These are phyloP conservation scores for Zygosaccharomyces pseudobailii DNA, from an alignment of 1,139 yeast species.

Conservation along the genomic window DNA sequence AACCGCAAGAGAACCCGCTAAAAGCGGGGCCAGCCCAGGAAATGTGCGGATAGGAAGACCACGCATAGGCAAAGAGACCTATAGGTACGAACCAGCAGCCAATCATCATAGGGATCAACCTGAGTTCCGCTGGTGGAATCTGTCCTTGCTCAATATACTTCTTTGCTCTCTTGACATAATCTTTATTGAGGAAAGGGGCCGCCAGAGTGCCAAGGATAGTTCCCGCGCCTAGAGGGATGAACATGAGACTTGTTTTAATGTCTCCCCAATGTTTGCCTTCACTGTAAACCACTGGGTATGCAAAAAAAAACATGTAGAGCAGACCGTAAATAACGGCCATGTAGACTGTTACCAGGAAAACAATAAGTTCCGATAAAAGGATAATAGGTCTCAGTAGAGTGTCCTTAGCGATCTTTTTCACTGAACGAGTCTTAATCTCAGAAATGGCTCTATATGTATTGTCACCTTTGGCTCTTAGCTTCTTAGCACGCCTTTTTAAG, in stretches of 20 bases:
- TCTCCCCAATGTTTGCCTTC: slow-evolving; percentile 66
- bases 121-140: slow-evolving; percentile 55
- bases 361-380: slow-evolving; percentile 49
- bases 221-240: slow-evolving; percentile 67
- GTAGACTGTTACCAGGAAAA: slow-evolving; percentile 53
- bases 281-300: slow-evolving; percentile 58
- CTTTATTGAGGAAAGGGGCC: slow-evolving; percentile 58
- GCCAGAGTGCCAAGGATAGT: slow-evolving; percentile 47
- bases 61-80: slow-evolving; percentile 56
- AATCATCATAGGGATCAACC: slow-evolving; percentile 60
- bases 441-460: slow-evolving; percentile 44
- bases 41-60: slow-evolving; percentile 54
- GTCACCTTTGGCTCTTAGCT: slow-evolving; percentile 56
- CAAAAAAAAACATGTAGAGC: slow-evolving; percentile 58
- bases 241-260: slow-evolving; percentile 60
- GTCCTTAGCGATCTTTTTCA: slow-evolving; percentile 42
- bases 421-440: slow-evolving; percentile 43
- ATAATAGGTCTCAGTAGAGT: slow-evolving; percentile 53
- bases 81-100: slow-evolving; percentile 57
- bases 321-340: slow-evolving; percentile 58
- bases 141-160: slow-evolving; percentile 49
- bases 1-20: slow-evolving; percentile 55
- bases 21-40: slow-evolving; percentile 65
- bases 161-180: slow-evolving; percentile 51
- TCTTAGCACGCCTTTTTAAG: slow-evolving; percentile 48